phyloP scores from a whole-genome alignment of 352 stramenopile species.

The Globisporangium spinosum region DNA sequence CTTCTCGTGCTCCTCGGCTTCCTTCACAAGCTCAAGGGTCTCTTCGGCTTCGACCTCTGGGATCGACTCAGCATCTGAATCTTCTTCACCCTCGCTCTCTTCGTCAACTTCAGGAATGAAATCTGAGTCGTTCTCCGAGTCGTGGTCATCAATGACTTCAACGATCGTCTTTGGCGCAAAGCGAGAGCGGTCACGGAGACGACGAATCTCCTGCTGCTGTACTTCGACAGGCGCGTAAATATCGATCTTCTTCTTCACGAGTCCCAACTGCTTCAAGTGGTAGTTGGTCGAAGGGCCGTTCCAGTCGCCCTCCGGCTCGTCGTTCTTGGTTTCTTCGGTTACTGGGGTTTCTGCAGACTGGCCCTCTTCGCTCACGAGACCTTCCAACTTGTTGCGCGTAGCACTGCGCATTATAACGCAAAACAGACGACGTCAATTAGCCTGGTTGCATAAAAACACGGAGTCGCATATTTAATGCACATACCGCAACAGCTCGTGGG shows the following conservation, averaged over 20 bases:
- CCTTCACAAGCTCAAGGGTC: slow-evolving; percentile 34
- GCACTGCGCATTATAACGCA: slow-evolving; percentile 16
- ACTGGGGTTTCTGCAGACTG: slow-evolving; percentile 4
- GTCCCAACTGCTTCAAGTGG: slow-evolving; percentile 73
- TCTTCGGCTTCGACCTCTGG: slow-evolving; percentile 49
- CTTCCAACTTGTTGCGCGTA: slow-evolving; percentile 35
- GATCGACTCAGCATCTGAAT: slow-evolving; percentile 37
- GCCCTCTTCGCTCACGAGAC: slow-evolving; percentile 22
- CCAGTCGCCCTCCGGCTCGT: slow-evolving; percentile 29
- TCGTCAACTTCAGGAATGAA: slow-evolving; percentile 30
- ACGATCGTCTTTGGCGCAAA: slow-evolving; percentile 40
- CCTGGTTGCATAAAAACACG: background rate
- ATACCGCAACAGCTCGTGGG: slow-evolving; percentile 32
- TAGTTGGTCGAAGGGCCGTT: slow-evolving; percentile 66
- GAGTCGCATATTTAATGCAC: background rate
- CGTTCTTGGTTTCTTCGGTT: slow-evolving; percentile 12
- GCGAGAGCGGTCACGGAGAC: slow-evolving; percentile 49
- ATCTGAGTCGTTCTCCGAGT: slow-evolving; percentile 64
- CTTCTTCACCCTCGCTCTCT: slow-evolving; percentile 33
- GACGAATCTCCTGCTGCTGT: slow-evolving; percentile 63
- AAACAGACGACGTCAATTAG: background rate
- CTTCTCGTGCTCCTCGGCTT: slow-evolving; percentile 37
- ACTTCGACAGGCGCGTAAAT: slow-evolving; percentile 69
- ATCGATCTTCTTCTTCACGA: slow-evolving; percentile 68
- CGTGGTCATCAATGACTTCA: slow-evolving; percentile 34